phyloP scores from a whole-genome alignment of 2,329 filamentous ascomycete genomes.

The Ceratocystis huliohia region DNA sequence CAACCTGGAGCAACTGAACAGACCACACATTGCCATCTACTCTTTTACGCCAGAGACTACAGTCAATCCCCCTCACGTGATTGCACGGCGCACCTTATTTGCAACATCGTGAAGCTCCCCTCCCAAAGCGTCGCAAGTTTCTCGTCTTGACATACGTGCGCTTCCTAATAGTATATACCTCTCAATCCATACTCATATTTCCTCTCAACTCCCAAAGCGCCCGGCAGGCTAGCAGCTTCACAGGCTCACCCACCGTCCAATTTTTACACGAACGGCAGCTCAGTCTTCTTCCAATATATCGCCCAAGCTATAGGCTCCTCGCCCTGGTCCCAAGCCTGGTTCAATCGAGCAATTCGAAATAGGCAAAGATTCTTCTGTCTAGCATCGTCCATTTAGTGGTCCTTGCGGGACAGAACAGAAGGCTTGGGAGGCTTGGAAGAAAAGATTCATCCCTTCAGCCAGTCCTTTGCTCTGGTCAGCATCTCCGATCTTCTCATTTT shows the following conservation, averaged over 20 bases:
- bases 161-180: neutral
- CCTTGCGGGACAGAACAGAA: slow-evolving; percentile 2
- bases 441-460: slow-evolving; percentile 4
- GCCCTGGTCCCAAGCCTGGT: neutral
- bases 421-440: neutral
- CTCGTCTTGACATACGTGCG: neutral
- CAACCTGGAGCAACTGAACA: slow-evolving; percentile 2
- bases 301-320: neutral
- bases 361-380: neutral
- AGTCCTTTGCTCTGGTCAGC: neutral
- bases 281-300: neutral
- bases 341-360: neutral
- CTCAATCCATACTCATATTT: neutral
- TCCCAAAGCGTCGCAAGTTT: neutral
- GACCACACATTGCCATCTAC: slow-evolving; percentile 2
- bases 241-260: too few relatives aligned
- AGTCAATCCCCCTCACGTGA: neutral
- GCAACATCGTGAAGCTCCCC: neutral
- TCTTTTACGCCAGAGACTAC: neutral
- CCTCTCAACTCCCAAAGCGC: too few relatives aligned
- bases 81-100: neutral
- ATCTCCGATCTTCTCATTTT: neutral
- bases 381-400: slow-evolving; percentile 1
- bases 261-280: neutral
- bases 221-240: too few relatives aligned